phyloP scores from a whole-genome alignment of 2,329 filamentous ascomycete genomes.

The Fusarium sp. region DNA sequence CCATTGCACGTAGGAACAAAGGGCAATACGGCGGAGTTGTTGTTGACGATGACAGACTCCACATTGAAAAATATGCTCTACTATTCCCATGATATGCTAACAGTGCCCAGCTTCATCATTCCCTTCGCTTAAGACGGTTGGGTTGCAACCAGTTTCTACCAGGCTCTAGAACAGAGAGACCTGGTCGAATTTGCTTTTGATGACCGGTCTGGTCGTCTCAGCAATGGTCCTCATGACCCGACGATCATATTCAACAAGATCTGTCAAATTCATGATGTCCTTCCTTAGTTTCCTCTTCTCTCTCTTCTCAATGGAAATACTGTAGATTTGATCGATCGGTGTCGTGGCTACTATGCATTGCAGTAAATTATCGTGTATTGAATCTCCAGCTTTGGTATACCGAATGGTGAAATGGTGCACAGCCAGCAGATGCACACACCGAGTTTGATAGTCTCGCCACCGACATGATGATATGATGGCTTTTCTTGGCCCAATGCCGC shows the following conservation, averaged over 20 bases:
- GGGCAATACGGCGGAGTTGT: conserved; percentile 13
- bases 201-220: neutral
- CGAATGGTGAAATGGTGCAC: conserved; percentile 7
- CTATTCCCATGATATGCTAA: conserved; percentile 6
- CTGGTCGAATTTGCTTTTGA: conserved; percentile 18
- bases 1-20: neutral
- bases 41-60: conserved; percentile 3
- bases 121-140: neutral
- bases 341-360: neutral
- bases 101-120: conserved; percentile 7
- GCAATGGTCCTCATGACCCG: conserved; percentile 20
- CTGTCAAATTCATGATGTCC: neutral
- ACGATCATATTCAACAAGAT: conserved; percentile 9
- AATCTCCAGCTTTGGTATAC: conserved; percentile 4
- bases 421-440: conserved; percentile 16
- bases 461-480: conserved; percentile 5
- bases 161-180: neutral
- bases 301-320: neutral
- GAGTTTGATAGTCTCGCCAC: conserved; percentile 25
- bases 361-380: neutral
- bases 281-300: conserved; percentile 17
- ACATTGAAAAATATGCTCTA: neutral
- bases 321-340: neutral
- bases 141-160: neutral
- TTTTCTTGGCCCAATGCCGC: conserved; percentile 1